Conservation (phyloP, 495 filamentous ascomycete genomes). For the Penicilliopsis zonata region DNA sequence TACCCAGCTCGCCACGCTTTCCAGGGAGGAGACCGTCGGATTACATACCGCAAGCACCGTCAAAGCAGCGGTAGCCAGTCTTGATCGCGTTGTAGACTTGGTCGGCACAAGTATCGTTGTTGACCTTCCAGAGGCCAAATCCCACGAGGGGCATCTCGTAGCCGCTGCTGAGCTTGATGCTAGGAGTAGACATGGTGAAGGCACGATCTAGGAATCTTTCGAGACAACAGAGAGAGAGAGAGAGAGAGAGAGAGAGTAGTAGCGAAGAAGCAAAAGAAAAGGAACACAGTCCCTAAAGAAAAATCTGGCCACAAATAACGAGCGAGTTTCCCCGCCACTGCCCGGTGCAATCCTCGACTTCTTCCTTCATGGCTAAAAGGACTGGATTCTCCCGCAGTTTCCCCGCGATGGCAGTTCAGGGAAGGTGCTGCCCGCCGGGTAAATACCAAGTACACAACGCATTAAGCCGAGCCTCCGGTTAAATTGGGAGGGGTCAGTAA, state of each 20-base stretch:
- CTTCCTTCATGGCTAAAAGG: too few relatives aligned
- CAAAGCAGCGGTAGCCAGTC: conserved; percentile 73
- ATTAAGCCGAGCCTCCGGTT: too few relatives aligned
- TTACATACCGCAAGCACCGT: conserved; percentile 69
- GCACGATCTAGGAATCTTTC: too few relatives aligned
- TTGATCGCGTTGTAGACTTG: conserved; percentile 86
- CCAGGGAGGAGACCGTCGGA: too few relatives aligned
- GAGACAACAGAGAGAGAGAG: too few relatives aligned
- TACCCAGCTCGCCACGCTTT: conserved; percentile 8
- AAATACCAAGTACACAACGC: too few relatives aligned
- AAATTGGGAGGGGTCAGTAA: too few relatives aligned
- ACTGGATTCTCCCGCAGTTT: too few relatives aligned
- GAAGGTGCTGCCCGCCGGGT: too few relatives aligned
- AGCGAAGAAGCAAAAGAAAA: not conserved
- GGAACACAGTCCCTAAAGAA: not conserved
- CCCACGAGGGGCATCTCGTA: conserved; percentile 82
- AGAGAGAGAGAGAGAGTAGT: not conserved
- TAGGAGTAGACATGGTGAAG: conserved; percentile 10
- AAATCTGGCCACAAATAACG: not conserved
- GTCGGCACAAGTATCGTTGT: conserved; percentile 63
- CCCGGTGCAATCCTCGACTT: too few relatives aligned
- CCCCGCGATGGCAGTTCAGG: too few relatives aligned
- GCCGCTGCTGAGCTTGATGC: conserved; percentile 70
- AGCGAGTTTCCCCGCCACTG: too few relatives aligned
- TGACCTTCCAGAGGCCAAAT: conserved; percentile 76